phyloP scores from a whole-genome alignment of 768 basidiomycete species.

The Xanthoconium stramineum region DNA sequence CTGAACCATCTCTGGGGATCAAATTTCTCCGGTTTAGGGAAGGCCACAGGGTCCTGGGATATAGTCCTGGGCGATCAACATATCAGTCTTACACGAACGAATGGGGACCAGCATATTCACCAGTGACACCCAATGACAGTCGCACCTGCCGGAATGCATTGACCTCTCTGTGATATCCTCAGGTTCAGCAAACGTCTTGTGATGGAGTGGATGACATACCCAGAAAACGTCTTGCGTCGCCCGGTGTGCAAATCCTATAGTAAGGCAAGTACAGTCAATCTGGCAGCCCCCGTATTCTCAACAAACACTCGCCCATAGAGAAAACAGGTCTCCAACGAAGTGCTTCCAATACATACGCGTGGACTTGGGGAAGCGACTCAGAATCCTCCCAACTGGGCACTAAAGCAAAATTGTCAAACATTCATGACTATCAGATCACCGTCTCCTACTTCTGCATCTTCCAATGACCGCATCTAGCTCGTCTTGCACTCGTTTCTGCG shows the following conservation, averaged over 20 bases:
- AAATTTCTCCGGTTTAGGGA: slow-evolving; percentile 43
- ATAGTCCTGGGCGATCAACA: slow-evolving; percentile 15
- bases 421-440: background rate
- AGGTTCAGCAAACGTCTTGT: slow-evolving; percentile 36
- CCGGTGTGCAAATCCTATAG: slow-evolving; percentile 58
- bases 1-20: slow-evolving; percentile 54
- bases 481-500: slow-evolving; percentile 47
- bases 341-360: slow-evolving; percentile 35
- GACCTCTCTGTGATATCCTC: slow-evolving; percentile 15
- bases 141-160: slow-evolving; percentile 23
- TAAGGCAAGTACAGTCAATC: background rate
- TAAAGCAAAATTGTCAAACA: slow-evolving; percentile 3
- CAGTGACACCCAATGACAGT: slow-evolving; percentile 19
- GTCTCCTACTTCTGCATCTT: slow-evolving; percentile 22
- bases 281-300: background rate
- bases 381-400: slow-evolving; percentile 36
- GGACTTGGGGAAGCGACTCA: slow-evolving; percentile 31
- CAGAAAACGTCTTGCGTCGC: slow-evolving; percentile 61
- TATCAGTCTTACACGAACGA: background rate
- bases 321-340: slow-evolving; percentile 34
- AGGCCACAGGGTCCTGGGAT: slow-evolving; percentile 20
- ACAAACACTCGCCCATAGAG: slow-evolving; percentile 18
- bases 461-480: slow-evolving; percentile 55
- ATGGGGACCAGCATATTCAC: slow-evolving; percentile 3
- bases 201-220: slow-evolving; percentile 30